Base-by-base conservation (phyloP, 179 eudicot genomes). In the Nepenthes alata region DNA sequence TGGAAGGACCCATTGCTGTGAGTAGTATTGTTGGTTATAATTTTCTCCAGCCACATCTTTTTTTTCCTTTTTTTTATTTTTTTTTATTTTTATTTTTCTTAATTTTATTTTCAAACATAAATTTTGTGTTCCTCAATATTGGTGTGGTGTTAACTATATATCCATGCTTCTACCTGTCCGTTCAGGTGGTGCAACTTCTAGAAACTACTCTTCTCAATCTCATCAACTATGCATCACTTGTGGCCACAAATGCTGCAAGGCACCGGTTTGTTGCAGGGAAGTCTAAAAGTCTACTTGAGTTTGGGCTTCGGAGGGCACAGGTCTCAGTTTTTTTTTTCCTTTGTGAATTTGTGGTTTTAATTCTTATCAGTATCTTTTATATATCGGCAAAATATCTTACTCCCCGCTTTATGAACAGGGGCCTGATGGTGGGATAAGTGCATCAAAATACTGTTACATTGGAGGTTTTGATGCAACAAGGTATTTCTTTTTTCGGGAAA, bases 391-490 rank as follows among this genome's bases (percentile, higher is more conserved):
- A 55, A 25, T 68, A 14, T 53, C 0, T 55, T 65, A 7, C 10
- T 4, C 36, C 36, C 2, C 37, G 5, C 36, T 67, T 67, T 56
- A 12, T 15, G 34, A 60, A 6, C 68, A 91, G 97, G 97, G 97
- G 10, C 97, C 97, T 57, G 97, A 91, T 75, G 98, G 98, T 61
- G 98, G 91, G 61, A 79, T 89, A 60, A 70, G 86, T 41, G 98
- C 98, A 62, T 91, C 98, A 55, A 84, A 79, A 59, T 89, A 91
- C 77, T 82, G 91, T 75, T 91, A 89, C 64, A 70, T 91, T 75
- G 98, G 98, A 56, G 98, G 98, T 58, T 91, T 91, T 85, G 98
- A 91, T 67, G 96, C 91, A 41, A 91, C 98, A 65, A 91, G 98
- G 96, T 91, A 70, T 72, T 67, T 58, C 55, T 37, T 53, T 53